Percentiles rank a stretch among this genome's conserved stretches.
Evolutionary conservation across 2,329 filamentous ascomycete species (phyloP).

Genomic region (Exophiala dermatitidis): DNA sequence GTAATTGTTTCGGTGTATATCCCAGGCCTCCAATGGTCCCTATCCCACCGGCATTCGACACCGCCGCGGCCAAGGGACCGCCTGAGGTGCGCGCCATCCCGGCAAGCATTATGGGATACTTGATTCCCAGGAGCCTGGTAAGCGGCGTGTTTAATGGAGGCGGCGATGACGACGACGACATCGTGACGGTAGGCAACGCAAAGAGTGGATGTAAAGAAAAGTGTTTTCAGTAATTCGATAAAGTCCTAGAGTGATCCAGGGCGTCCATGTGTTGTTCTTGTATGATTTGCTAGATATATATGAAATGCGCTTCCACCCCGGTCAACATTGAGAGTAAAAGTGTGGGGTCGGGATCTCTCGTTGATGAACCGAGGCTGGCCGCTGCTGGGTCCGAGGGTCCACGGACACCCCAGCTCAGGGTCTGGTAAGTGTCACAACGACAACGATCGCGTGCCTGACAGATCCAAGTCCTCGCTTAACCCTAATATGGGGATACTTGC

Average conservation of each 20-base stretch:
- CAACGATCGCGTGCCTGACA: too few relatives aligned
- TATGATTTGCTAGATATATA: too few relatives aligned
- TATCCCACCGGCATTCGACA: constrained; percentile 81
- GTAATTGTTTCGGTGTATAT: constrained; percentile 66
- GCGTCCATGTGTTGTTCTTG: not conserved
- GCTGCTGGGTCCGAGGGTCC: too few relatives aligned
- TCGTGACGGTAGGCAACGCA: constrained; percentile 11
- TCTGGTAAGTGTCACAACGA: too few relatives aligned
- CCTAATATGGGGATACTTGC: too few relatives aligned
- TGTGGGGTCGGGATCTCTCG: not conserved
- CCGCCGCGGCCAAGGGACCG: constrained; percentile 70
- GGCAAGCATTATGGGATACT: constrained; percentile 83
- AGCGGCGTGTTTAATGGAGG: constrained; percentile 65
- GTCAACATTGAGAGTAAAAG: not conserved
- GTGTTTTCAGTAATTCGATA: not conserved
- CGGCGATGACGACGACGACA: constrained; percentile 26
- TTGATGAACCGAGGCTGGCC: not conserved
- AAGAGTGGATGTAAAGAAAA: not conserved
- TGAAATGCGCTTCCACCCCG: too few relatives aligned
- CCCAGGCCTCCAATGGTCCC: constrained; percentile 57
- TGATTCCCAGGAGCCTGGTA: constrained; percentile 69
- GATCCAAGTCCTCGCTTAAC: too few relatives aligned
- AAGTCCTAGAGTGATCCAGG: not conserved
- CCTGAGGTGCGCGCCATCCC: constrained; percentile 87
- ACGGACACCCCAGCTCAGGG: too few relatives aligned